Percentiles rank a stretch among this genome's conserved stretches.
phyloP scores from a whole-genome alignment of 1,284 basidiomycete genomes.

The Ganoderma leucocontextum region DNA sequence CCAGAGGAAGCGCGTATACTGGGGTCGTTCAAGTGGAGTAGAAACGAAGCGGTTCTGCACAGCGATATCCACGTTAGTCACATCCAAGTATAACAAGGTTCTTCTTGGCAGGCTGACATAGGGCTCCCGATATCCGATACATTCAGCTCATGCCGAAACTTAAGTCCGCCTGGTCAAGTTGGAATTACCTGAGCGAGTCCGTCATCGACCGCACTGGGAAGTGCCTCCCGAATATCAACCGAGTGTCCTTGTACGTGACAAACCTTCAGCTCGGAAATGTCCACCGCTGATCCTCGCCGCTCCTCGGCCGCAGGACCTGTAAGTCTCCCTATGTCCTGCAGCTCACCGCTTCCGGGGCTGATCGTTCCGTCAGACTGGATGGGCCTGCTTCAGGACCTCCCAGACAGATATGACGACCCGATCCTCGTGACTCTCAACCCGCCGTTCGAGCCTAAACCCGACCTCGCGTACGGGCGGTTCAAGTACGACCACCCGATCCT shows the following conservation, averaged over 20 bases:
- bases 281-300: not conserved
- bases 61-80: conserved; percentile 49
- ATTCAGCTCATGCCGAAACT: conserved; percentile 72
- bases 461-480: conserved; percentile 60
- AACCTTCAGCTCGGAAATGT: not conserved
- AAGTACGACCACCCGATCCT: conserved; percentile 78
- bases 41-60: conserved; percentile 78
- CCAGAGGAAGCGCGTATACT: conserved; percentile 67
- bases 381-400: conserved; percentile 81
- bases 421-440: conserved; percentile 85
- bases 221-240: conserved; percentile 60
- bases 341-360: not conserved
- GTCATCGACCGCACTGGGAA: conserved; percentile 45
- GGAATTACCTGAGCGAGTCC: conserved; percentile 77
- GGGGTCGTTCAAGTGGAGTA: conserved; percentile 70
- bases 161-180: conserved; percentile 72
- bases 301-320: conserved; percentile 51
- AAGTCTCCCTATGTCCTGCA: conserved; percentile 21
- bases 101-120: not conserved
- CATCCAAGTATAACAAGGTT: conserved; percentile 46
- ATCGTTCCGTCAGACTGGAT: conserved; percentile 50
- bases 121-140: not conserved
- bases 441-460: conserved; percentile 65
- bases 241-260: conserved; percentile 68
- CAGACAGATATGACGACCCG: conserved; percentile 64